Percentiles rank a stretch among this genome's conserved stretches.
phyloP scores from a whole-genome alignment of 805 yeast genomes.

The Saccharomycopsis microspora region DNA sequence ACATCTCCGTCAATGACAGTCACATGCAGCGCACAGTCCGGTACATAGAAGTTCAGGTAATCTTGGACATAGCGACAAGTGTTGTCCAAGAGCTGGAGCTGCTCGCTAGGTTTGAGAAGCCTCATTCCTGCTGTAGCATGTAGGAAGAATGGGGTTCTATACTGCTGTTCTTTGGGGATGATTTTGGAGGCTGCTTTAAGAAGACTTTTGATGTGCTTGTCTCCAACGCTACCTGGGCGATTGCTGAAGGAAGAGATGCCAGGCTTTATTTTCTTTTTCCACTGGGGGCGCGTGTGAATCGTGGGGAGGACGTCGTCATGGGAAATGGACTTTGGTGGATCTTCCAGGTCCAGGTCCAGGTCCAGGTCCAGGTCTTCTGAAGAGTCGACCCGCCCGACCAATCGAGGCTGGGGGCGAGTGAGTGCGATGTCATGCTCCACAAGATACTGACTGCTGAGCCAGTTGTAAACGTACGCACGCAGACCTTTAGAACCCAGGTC shows the following conservation, averaged over 20 bases:
- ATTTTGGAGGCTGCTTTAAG: conserved; percentile 35
- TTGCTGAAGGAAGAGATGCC: conserved; percentile 43
- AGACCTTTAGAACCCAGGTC: conserved; percentile 63
- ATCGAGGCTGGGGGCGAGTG: conserved; percentile 4
- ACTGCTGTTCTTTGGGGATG: conserved; percentile 49
- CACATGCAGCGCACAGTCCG: conserved; percentile 50
- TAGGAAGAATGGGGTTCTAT: conserved; percentile 53
- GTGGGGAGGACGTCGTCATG: conserved; percentile 22
- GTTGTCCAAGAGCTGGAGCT: conserved; percentile 31
- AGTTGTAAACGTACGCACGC: conserved; percentile 47
- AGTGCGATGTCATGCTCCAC: conserved; percentile 12
- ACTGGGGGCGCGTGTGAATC: conserved; percentile 26
- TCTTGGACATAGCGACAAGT: conserved; percentile 38
- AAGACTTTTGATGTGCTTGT: conserved; percentile 38
- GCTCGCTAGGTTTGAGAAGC: conserved; percentile 40
- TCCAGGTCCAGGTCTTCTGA: conserved; percentile 2
- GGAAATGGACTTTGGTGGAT: conserved; percentile 6
- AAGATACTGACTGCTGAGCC: conserved; percentile 12
- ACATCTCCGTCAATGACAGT: conserved; percentile 51
- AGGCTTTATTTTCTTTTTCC: conserved; percentile 44
- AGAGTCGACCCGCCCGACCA: conserved; percentile 15
- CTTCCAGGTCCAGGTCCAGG: conserved; percentile 14
- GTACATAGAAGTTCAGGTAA: conserved; percentile 41
- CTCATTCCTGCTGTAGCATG: conserved; percentile 69
- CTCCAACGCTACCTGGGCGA: conserved; percentile 39